These are phyloP conservation scores for Gynandropsis gynandra DNA, from an alignment of 345 rosid species.

Conservation along the genomic window DNA sequence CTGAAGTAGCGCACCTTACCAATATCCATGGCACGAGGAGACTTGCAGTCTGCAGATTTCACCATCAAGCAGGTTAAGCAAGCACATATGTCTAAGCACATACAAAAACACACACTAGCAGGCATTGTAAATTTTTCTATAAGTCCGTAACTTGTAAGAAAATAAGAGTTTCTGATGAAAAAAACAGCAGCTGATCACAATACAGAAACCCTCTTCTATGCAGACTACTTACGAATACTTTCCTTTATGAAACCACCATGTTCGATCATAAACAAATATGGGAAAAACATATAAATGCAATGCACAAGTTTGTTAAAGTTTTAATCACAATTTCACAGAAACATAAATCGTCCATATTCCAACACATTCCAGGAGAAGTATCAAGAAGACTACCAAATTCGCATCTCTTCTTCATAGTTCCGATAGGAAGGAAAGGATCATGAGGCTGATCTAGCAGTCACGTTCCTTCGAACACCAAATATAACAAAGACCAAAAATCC, in stretches of 20 bases:
- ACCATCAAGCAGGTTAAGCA: not conserved
- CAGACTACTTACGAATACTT: not conserved
- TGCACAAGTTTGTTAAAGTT: not conserved
- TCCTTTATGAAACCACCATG: too few species aligned
- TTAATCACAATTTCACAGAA: not conserved
- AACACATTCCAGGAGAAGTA: not conserved
- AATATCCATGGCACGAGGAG: constrained; percentile 34
- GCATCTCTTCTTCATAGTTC: too few species aligned
- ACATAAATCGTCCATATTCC: too few species aligned
- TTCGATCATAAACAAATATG: too few species aligned
- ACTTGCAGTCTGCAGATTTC: constrained; percentile 34
- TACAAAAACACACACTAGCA: too few species aligned
- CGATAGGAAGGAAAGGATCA: not conserved
- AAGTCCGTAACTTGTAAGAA: not conserved
- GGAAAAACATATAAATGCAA: too few species aligned
- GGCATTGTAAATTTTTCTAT: too few species aligned
- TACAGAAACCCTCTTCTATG: not conserved
- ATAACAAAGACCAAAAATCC: not conserved
- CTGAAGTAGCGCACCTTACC: constrained; percentile 50
- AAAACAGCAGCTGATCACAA: not conserved
- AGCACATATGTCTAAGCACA: too few species aligned
- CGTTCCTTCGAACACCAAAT: not conserved
- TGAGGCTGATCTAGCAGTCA: not conserved
- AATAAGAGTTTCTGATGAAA: constrained; percentile 9
- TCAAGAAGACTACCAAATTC: not conserved